These are phyloP conservation scores for Aspergillus ochraceoroseus DNA, from an alignment of 2,329 filamentous ascomycete genomes.

Conservation along the genomic window DNA sequence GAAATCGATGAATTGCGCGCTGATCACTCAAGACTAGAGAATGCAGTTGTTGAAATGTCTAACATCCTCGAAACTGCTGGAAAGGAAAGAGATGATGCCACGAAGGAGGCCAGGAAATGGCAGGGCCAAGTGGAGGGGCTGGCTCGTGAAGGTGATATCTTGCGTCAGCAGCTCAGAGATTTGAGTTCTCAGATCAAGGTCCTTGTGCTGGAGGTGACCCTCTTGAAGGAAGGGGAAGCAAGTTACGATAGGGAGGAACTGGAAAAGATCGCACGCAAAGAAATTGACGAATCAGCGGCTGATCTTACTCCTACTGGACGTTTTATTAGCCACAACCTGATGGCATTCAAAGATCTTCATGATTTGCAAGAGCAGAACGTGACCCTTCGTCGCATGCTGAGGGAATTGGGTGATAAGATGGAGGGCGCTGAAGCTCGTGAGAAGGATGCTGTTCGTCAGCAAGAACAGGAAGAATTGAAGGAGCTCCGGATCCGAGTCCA, in stretches of 20 bases:
- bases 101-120: conserved; percentile 72
- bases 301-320: conserved; percentile 79
- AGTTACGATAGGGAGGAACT: conserved; percentile 71
- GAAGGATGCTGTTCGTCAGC: conserved; percentile 51
- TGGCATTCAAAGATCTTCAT: conserved; percentile 77
- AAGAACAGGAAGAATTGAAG: conserved; percentile 65
- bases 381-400: conserved; percentile 73
- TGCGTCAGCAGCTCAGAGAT: conserved; percentile 82
- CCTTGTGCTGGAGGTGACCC: conserved; percentile 78
- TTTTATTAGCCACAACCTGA: conserved; percentile 84
- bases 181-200: conserved; percentile 86
- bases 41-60: conserved; percentile 78
- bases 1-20: conserved; percentile 80
- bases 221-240: conserved; percentile 67
- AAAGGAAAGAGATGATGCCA: conserved; percentile 71
- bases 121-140: conserved; percentile 64
- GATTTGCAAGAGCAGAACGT: conserved; percentile 86
- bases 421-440: conserved; percentile 80
- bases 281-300: conserved; percentile 66
- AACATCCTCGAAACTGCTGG: conserved; percentile 76
- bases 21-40: conserved; percentile 73
- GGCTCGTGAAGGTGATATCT: conserved; percentile 65
- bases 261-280: conserved; percentile 70
- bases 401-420: conserved; percentile 80
- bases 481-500: conserved; percentile 67